Evolutionary conservation across 441 rosid genomes (phyloP).

Genomic region (Biscutella laevigata): DNA sequence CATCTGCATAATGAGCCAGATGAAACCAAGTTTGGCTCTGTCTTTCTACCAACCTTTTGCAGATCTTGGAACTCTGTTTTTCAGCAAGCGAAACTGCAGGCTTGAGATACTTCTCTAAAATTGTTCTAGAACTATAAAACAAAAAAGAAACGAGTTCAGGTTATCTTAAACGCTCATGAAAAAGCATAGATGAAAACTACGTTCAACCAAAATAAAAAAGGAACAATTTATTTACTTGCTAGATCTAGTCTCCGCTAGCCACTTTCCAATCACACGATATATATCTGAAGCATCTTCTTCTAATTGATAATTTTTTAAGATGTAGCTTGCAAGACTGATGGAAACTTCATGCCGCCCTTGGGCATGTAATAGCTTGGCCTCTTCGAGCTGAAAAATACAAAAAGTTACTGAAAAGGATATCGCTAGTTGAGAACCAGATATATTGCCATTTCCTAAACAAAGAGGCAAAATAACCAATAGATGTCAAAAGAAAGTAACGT

Average conservation of each 20-base stretch:
- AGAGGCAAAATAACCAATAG: constrained; percentile 10
- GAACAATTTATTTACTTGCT: constrained; percentile 56
- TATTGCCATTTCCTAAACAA: background rate
- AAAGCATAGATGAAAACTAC: background rate
- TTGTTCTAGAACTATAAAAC: constrained; percentile 74
- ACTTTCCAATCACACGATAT: constrained; percentile 84
- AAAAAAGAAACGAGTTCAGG: constrained; percentile 1
- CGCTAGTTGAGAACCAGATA: background rate
- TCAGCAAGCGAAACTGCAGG: constrained; percentile 84
- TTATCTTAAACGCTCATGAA: constrained; percentile 10
- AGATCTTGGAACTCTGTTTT: constrained; percentile 33
- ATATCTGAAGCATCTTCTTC: constrained; percentile 71
- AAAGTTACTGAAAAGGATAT: constrained; percentile 11
- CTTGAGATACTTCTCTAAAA: constrained; percentile 87
- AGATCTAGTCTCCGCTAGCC: constrained; percentile 98
- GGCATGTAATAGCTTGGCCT: constrained; percentile 86
- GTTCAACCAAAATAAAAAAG: constrained; percentile 16
- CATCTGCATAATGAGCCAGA: constrained; percentile 97
- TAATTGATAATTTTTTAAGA: constrained; percentile 55
- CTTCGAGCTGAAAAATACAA: constrained; percentile 65
- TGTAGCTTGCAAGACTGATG: constrained; percentile 77
- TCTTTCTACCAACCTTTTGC: constrained; percentile 65
- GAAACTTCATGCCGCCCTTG: constrained; percentile 97
- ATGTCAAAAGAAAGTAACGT: background rate
- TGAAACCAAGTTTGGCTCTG: constrained; percentile 83